phyloP scores from a whole-genome alignment of 345 rosid genomes.

The Raphanus raphanistrum region DNA sequence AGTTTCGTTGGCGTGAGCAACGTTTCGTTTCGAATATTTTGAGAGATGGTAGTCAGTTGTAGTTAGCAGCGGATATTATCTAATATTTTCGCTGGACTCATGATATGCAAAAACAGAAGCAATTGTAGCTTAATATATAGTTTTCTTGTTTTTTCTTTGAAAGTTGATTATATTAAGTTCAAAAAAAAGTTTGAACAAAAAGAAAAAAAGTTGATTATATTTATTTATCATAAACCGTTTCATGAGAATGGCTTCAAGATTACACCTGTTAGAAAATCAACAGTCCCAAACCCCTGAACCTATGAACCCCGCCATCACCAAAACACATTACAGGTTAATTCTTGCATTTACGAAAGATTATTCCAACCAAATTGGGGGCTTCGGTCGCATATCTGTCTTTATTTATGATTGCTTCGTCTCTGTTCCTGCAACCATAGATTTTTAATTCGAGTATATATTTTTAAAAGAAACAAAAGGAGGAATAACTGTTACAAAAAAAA shows the following conservation, averaged over 20 bases:
- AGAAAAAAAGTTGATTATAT: not conserved
- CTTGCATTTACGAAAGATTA: not conserved
- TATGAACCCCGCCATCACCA: not conserved
- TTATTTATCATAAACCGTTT: not conserved
- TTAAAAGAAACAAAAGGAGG: not conserved
- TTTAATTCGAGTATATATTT: not conserved
- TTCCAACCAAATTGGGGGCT: not conserved
- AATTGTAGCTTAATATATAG: not conserved
- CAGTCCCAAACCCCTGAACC: not conserved
- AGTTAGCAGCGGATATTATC: conserved; percentile 1
- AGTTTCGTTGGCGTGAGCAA: not conserved
- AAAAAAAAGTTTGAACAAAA: too few species aligned
- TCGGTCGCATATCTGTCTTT: not conserved
- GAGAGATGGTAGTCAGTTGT: not conserved
- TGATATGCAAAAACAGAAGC: not conserved
- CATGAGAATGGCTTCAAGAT: not conserved
- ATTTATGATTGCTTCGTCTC: not conserved
- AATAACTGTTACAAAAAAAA: not conserved
- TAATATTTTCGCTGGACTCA: not conserved
- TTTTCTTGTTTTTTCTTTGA: not conserved
- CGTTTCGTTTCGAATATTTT: not conserved
- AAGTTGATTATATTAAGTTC: not conserved
- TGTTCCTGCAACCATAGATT: not conserved
- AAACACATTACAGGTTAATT: not conserved
- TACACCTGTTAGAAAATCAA: not conserved